Base-by-base conservation (phyloP, 352 stramenopile species). In the Globisporangium rhizosaccharum region DNA sequence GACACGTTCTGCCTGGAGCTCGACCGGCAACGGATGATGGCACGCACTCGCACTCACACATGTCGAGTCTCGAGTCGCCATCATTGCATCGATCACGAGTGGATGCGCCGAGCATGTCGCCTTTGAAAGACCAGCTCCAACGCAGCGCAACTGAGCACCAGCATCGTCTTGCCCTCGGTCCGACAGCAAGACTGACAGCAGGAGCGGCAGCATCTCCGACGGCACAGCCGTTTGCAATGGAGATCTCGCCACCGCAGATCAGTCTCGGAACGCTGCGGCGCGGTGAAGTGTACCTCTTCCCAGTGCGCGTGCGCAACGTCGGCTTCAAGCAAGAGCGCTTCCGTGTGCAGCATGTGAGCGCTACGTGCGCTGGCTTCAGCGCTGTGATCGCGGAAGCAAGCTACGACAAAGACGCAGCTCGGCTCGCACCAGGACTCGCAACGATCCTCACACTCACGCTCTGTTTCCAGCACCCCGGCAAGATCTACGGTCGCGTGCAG, bases 201-300 rank as follows among this genome's bases (percentile, higher is more conserved):
- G 20, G 37, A 20, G 14, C 37, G 5, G 9, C 14, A 42, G 9
- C 23, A 7, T 58, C 49, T 14, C 60, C 74, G 17, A 82, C 66
- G 0, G 60, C 70, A 12, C 68, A 75, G 25, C 63, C 75, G 6
- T 83, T 85, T 48, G 78, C 75, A 6, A 84, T 87, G 66, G 76
- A 88, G 53, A 63, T 90, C 7, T 77, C 76, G 36, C 76, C 81
- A 33, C 66, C 73, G 1, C 63, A 57, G 8, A 71, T 88, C 42
- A 51, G 52, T 2, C 56, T 90, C 17, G 72, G 66, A 11, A 66
- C 65, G 2, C 54, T 90, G 2, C 56, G 62, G 10, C 58, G 66
- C 7, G 70, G 64, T 1, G 75, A 88, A 65, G 78, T 90, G 10
- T 90, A 88, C 33, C 55, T 90, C 14, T 87, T 88, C 53, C 78